Evolutionary conservation across 441 rosid genomes (phyloP).

Genomic region (Arabidopsis lyrata): DNA sequence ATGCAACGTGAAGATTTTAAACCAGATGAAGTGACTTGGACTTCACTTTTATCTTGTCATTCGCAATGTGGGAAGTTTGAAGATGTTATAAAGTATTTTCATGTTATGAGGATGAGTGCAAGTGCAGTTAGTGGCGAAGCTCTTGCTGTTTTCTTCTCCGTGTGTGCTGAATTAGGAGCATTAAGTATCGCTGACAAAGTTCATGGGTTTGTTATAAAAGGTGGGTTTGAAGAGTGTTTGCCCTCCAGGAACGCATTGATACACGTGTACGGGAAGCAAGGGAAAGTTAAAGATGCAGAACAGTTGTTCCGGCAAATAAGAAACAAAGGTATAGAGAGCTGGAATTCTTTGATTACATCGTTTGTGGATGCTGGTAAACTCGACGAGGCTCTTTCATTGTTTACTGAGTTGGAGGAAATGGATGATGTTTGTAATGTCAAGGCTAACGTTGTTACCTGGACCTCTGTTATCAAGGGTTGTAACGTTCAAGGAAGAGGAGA

Average conservation of each 20-base stretch:
- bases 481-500: slow-evolving; percentile 61
- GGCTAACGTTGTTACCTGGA: slow-evolving; percentile 73
- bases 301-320: slow-evolving; percentile 54
- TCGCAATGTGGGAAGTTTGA: slow-evolving; percentile 56
- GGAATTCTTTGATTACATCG: slow-evolving; percentile 77
- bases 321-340: slow-evolving; percentile 63
- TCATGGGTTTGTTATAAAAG: slow-evolving; percentile 68
- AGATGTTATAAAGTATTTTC: slow-evolving; percentile 60
- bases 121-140: slow-evolving; percentile 58
- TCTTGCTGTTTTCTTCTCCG: slow-evolving; percentile 74
- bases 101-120: slow-evolving; percentile 59
- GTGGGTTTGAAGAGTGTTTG: slow-evolving; percentile 64
- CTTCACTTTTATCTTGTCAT: slow-evolving; percentile 70
- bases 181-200: slow-evolving; percentile 48
- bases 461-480: slow-evolving; percentile 68
- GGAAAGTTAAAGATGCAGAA: slow-evolving; percentile 51
- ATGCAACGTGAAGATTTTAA: slow-evolving; percentile 66
- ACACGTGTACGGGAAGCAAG: slow-evolving; percentile 64
- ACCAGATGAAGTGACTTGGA: slow-evolving; percentile 78
- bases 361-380: slow-evolving; percentile 69
- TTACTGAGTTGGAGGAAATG: slow-evolving; percentile 55
- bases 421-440: slow-evolving; percentile 41
- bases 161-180: slow-evolving; percentile 52
- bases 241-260: slow-evolving; percentile 65
- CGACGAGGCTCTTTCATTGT: slow-evolving; percentile 61